Conservation (phyloP, 2,329 filamentous ascomycete species). For the Arthrobotrys sinensis region DNA sequence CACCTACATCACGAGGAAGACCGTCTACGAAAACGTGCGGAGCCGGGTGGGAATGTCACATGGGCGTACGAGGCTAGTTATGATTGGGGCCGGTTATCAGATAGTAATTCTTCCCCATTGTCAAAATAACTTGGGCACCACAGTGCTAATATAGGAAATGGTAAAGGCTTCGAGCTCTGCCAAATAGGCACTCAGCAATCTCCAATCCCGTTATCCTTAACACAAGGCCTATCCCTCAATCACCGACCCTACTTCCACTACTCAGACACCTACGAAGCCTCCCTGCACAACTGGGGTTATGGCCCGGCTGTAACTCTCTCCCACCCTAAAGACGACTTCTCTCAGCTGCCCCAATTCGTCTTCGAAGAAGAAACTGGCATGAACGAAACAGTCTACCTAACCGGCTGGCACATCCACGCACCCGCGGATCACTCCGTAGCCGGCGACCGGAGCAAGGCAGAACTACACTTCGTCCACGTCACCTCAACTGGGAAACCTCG, state of each 20-base stretch:
- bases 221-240: conserved; percentile 67
- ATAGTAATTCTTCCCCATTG: conserved; percentile 62
- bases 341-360: conserved; percentile 68
- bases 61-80: conserved; percentile 67
- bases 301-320: conserved; percentile 69
- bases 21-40: conserved; percentile 49
- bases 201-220: conserved; percentile 69
- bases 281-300: conserved; percentile 71
- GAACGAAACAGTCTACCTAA: conserved; percentile 69
- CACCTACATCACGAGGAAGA: conserved; percentile 57
- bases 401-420: conserved; percentile 72
- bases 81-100: conserved; percentile 68
- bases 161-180: conserved; percentile 68
- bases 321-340: conserved; percentile 67
- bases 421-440: conserved; percentile 71
- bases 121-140: not conserved
- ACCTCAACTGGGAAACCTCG: conserved; percentile 67
- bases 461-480: conserved; percentile 71
- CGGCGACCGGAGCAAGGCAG: conserved; percentile 69
- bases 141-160: conserved; percentile 12
- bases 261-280: conserved; percentile 66
- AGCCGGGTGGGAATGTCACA: conserved; percentile 48
- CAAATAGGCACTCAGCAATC: conserved; percentile 72
- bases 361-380: conserved; percentile 67
- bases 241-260: conserved; percentile 70